Conservation (phyloP, 352 stramenopile genomes). For the Phytopythium aichiense region DNA sequence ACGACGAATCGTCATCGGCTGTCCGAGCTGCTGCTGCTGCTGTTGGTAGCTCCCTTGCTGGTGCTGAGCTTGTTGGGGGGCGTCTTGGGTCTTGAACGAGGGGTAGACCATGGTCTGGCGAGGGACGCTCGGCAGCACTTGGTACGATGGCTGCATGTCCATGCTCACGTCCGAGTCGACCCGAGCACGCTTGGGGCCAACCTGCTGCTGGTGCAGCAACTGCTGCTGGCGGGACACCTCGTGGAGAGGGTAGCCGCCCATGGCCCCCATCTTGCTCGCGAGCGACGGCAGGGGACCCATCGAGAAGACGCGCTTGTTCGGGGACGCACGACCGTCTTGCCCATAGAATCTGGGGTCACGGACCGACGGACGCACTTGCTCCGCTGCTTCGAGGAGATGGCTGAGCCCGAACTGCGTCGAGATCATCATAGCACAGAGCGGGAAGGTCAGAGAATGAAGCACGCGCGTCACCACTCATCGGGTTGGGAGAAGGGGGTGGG, state of each 20-base stretch:
- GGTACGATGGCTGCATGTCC: slow-evolving; percentile 29
- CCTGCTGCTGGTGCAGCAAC: background rate
- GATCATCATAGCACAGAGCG: slow-evolving; percentile 12
- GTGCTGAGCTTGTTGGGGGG: slow-evolving; percentile 5
- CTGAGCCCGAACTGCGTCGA: slow-evolving; percentile 43
- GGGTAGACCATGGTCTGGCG: slow-evolving; percentile 30
- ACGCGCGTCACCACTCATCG: background rate
- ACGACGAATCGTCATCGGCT: slow-evolving; percentile 6
- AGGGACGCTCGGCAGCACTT: slow-evolving; percentile 20
- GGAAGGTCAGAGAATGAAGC: slow-evolving; percentile 20
- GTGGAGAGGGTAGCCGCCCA: slow-evolving; percentile 29
- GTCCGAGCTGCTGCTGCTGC: slow-evolving; percentile 9
- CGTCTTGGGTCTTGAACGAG: slow-evolving; percentile 1
- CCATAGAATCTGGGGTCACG: slow-evolving; percentile 7
- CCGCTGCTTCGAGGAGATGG: slow-evolving; percentile 53
- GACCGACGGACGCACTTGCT: slow-evolving; percentile 35
- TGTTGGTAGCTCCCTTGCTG: slow-evolving; percentile 8
- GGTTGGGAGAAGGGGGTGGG: background rate
- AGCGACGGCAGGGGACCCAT: slow-evolving; percentile 28
- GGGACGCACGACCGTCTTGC: slow-evolving; percentile 3
- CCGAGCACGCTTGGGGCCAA: slow-evolving; percentile 28
- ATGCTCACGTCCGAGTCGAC: slow-evolving; percentile 27
- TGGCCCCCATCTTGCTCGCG: slow-evolving; percentile 29
- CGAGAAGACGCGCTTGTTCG: slow-evolving; percentile 11
- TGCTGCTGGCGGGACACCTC: background rate